phyloP scores from a whole-genome alignment of 768 basidiomycete genomes.

The Boletus fagicola region DNA sequence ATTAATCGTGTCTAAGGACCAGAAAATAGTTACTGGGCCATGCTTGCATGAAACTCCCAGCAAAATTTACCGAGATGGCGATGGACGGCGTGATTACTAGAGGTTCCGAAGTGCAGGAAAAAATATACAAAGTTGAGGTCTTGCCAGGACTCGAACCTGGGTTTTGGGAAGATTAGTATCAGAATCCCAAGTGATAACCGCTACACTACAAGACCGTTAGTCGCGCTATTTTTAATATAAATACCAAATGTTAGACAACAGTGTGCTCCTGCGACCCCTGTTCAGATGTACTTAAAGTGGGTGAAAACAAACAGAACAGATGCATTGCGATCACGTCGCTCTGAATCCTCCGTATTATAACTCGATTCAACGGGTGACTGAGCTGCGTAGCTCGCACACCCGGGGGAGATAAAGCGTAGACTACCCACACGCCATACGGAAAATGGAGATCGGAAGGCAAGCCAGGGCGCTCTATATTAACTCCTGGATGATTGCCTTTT shows the following conservation, averaged over 20 bases:
- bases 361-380: neutral
- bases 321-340: neutral
- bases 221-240: accelerated
- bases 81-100: neutral
- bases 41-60: neutral
- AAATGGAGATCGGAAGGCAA: neutral
- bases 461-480: neutral
- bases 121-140: constrained; percentile 12
- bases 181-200: constrained; percentile 33
- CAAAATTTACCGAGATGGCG: neutral
- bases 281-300: no score
- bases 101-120: neutral
- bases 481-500: neutral
- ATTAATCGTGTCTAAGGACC: neutral
- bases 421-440: neutral
- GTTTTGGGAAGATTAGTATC: constrained; percentile 23
- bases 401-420: neutral
- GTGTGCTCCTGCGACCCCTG: neutral
- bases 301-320: neutral
- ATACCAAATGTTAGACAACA: neutral
- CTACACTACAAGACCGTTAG: constrained; percentile 27
- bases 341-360: neutral
- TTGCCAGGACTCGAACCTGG: constrained; percentile 30
- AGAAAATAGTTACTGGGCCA: neutral
- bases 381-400: neutral